Evolutionary conservation across 257 asterid genomes (phyloP).

Genomic region (Anisodus acutangulus): DNA sequence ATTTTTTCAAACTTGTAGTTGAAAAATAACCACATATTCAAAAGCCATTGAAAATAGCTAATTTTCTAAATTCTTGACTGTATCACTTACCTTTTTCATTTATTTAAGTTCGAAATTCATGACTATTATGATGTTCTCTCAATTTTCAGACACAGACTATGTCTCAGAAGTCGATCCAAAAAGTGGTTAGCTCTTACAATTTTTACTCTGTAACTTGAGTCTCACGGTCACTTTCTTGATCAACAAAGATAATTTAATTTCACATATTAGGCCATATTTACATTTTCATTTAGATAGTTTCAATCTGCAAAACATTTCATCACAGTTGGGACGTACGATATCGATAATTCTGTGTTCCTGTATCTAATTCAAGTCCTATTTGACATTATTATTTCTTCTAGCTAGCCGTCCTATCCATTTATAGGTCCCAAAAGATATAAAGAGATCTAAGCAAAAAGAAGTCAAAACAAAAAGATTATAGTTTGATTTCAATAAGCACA

Average conservation of each 20-base stretch:
- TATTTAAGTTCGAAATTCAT: too few species aligned
- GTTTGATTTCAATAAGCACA: slow-evolving; percentile 8
- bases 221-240: not conserved
- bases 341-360: not conserved
- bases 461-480: not conserved
- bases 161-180: too few species aligned
- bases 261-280: not conserved
- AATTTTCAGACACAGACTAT: too few species aligned
- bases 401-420: not conserved
- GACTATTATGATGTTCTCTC: too few species aligned
- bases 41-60: too few species aligned
- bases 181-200: too few species aligned
- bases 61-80: too few species aligned
- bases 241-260: not conserved
- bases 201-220: not conserved
- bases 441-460: not conserved
- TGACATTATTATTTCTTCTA: not conserved
- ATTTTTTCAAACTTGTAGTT: too few species aligned
- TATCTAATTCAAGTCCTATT: not conserved
- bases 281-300: not conserved
- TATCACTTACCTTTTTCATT: too few species aligned
- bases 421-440: not conserved
- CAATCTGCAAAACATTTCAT: not conserved
- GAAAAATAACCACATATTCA: too few species aligned
- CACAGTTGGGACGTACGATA: not conserved